Conservation (phyloP, 768 basidiomycete genomes). For the Tylopilus rubrobrunneus region DNA sequence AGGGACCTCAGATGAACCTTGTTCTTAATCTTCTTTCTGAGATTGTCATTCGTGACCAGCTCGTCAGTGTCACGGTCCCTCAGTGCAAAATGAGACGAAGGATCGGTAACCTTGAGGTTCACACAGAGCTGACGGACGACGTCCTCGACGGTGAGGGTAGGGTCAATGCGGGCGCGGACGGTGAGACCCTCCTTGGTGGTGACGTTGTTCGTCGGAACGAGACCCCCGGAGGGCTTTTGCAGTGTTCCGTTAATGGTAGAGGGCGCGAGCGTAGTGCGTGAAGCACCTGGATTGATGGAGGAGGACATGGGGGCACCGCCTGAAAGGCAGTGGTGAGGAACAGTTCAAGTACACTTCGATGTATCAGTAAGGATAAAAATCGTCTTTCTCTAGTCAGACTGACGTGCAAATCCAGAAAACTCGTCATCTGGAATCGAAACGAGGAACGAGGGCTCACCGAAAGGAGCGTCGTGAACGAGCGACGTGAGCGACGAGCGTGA, state of each 20-base stretch:
- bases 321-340: conserved; percentile 4
- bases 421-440: conserved; percentile 36
- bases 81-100: conserved; percentile 68
- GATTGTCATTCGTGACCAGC: conserved; percentile 82
- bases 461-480: conserved; percentile 1
- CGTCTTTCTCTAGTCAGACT: conserved; percentile 49
- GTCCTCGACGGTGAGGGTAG: conserved; percentile 77
- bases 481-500: neutral
- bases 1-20: conserved; percentile 76
- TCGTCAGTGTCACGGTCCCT: conserved; percentile 76
- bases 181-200: conserved; percentile 70
- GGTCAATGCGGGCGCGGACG: conserved; percentile 82
- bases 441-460: conserved; percentile 16
- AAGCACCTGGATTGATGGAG: conserved; percentile 28
- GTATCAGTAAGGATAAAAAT: conserved; percentile 42
- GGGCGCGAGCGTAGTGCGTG: conserved; percentile 27
- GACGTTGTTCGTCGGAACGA: conserved; percentile 83
- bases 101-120: conserved; percentile 75
- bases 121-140: conserved; percentile 80
- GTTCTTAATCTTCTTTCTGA: conserved; percentile 75
- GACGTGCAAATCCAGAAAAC: conserved; percentile 57
- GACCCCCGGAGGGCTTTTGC: conserved; percentile 39
- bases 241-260: conserved; percentile 32
- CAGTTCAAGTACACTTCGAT: neutral
- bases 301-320: conserved; percentile 19